Evolutionary conservation across 768 basidiomycete genomes (phyloP).

Genomic region (Lentinula edodes): DNA sequence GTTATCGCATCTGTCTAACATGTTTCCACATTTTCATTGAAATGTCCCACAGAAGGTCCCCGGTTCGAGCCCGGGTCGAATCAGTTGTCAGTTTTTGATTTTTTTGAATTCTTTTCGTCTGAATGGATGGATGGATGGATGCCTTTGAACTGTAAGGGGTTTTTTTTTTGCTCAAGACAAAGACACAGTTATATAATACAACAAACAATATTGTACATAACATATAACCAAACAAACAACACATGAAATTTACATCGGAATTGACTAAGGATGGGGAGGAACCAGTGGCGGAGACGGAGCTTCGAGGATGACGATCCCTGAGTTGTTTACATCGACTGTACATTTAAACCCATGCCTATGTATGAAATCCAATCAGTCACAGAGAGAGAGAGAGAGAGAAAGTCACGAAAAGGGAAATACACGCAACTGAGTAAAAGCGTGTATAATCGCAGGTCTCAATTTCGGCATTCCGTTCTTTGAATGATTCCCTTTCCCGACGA

Average conservation of each 20-base stretch:
- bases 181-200: too few relatives aligned
- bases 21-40: too few relatives aligned
- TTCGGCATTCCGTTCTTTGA: constrained; percentile 65
- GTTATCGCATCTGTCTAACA: constrained; percentile 5
- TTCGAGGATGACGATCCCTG: constrained; percentile 51
- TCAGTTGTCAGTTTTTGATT: too few relatives aligned
- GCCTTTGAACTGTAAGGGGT: too few relatives aligned
- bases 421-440: constrained; percentile 63
- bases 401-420: constrained; percentile 1
- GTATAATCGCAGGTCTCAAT: constrained; percentile 76
- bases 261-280: too few relatives aligned
- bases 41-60: neutral
- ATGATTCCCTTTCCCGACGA: constrained; percentile 80
- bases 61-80: constrained; percentile 4
- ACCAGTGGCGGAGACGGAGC: neutral
- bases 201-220: too few relatives aligned
- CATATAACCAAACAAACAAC: too few relatives aligned
- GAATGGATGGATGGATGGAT: too few relatives aligned
- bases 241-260: too few relatives aligned
- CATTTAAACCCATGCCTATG: constrained; percentile 61
- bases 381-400: neutral
- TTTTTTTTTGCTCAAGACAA: too few relatives aligned
- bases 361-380: neutral
- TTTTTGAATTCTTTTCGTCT: too few relatives aligned
- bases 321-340: constrained; percentile 66